Evolutionary conservation across 225 moss, liverwort and hornwort genomes (phyloP), one percentile per base, ranked within the genome.

Genomic region (Thuidium tamariscinum): DNA sequence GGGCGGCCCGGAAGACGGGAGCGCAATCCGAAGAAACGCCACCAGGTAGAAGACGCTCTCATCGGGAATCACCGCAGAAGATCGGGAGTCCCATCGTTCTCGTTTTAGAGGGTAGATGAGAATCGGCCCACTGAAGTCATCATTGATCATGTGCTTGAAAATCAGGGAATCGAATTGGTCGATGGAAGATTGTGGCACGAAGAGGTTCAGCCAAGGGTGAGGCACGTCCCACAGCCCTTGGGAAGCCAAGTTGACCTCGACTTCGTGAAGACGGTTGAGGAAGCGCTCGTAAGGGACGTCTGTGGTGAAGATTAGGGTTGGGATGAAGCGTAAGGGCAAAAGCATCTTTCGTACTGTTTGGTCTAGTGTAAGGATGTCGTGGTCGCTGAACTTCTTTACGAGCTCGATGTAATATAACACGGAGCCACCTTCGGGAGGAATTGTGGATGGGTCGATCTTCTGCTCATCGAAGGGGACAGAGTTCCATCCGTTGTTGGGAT

Each of bases 391-490:
- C 74, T 88, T 91, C 78, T 90, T 92, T 42, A 92, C 92, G 26
- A 96, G 90, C 88, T 98, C 97, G 34, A 98, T 93, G 85, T 93
- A 95, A 27, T 98, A 96, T 42, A 98, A 64, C 11, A 96, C 88
- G 13, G 95, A 74, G 74, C 92, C 90, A 16, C 83, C 90, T n/a
- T 89, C 87, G 19, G 75, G 6, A 9, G 97, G 96, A 68, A 98
- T 88, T 60, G 91, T 80, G 55, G 86, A 80, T 11, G 92, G 81
- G 73, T 98, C 89, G 46, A 95, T 89, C 71, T 87, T 91, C 72
- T 91, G 84, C 17, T 84, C 67, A 12, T 82, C 72, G 44, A 98
- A 96, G 2, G 96, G 95, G 9, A 98, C 93, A 25, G 95, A 95
- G 39, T 95, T 94, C 91, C 95, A 98, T n/a, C 98, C 98, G 66